These are phyloP conservation scores for Chytriomyces sp. DNA, from an alignment of 192 early-diverging fungal genomes.

Conservation along the genomic window DNA sequence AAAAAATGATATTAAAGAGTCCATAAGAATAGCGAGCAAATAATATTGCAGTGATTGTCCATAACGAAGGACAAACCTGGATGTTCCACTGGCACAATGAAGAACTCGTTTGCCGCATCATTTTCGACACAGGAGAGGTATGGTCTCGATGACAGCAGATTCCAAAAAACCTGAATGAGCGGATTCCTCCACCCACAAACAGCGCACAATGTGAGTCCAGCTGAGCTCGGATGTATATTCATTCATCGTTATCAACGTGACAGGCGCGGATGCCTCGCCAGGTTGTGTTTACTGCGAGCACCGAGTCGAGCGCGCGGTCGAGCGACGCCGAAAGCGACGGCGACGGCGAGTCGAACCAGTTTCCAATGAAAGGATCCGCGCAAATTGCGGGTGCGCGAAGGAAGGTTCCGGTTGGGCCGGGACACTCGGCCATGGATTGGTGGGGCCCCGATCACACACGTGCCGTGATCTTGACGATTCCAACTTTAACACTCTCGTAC, in stretches of 20 bases:
- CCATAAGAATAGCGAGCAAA: too few relatives aligned
- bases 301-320: not conserved
- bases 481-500: slow-evolving; percentile 58
- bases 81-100: too few relatives aligned
- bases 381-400: slow-evolving; percentile 42
- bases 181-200: slow-evolving; percentile 15
- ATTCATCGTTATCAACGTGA: not conserved
- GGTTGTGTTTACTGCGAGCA: not conserved
- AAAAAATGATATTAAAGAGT: too few relatives aligned
- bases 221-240: not conserved
- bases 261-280: slow-evolving; percentile 12
- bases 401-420: slow-evolving; percentile 84
- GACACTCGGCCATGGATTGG: slow-evolving; percentile 68
- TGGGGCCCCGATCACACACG: not conserved
- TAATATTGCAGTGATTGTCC: too few relatives aligned
- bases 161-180: too few relatives aligned
- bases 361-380: slow-evolving; percentile 25
- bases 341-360: slow-evolving; percentile 3
- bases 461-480: too few relatives aligned
- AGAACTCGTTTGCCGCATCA: too few relatives aligned
- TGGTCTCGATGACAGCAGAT: too few relatives aligned
- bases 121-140: too few relatives aligned
- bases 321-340: not conserved
- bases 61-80: too few relatives aligned
- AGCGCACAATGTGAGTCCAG: slow-evolving; percentile 1